Conservation (phyloP, 1,139 yeast genomes). For the Wickerhamomyces sp. region DNA sequence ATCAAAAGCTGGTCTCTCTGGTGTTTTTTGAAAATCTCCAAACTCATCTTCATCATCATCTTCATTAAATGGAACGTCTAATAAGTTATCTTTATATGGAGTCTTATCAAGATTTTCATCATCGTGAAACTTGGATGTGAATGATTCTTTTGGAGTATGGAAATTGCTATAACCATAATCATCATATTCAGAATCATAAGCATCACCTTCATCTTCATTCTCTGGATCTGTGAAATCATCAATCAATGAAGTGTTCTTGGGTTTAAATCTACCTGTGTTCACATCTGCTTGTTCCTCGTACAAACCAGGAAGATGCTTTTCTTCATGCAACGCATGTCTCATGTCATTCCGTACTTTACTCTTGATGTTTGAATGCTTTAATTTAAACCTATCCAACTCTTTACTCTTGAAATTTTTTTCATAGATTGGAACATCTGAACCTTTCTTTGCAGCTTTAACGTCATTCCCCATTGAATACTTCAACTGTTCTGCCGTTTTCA, state of each 20-base stretch:
- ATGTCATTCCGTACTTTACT: slow-evolving; percentile 3
- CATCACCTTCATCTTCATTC: slow-evolving; percentile 12
- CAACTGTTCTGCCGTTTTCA: not conserved
- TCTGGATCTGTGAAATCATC: slow-evolving; percentile 20
- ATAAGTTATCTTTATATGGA: slow-evolving; percentile 9
- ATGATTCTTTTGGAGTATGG: not conserved
- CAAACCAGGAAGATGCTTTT: slow-evolving; percentile 4
- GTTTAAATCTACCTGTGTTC: not conserved
- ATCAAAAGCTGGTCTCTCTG: not conserved
- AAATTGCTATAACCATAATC: not conserved
- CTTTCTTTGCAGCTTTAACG: not conserved
- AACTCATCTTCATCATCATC: slow-evolving; percentile 27
- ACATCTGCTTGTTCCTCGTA: slow-evolving; percentile 5
- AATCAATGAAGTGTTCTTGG: not conserved
- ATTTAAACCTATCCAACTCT: slow-evolving; percentile 3
- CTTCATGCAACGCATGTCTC: slow-evolving; percentile 1
- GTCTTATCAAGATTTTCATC: slow-evolving; percentile 6
- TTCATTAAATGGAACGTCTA: too few relatives aligned
- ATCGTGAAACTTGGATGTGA: slow-evolving; percentile 1
- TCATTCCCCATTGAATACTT: slow-evolving; percentile 1
- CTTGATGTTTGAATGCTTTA: slow-evolving; percentile 7
- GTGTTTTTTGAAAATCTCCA: slow-evolving; percentile 29
- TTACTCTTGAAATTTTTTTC: slow-evolving; percentile 2
- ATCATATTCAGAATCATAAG: slow-evolving; percentile 19
- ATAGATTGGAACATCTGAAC: not conserved